These are phyloP conservation scores for Miamiensis avidus DNA, from an alignment of 169 alveolate species.

Conservation along the genomic window DNA sequence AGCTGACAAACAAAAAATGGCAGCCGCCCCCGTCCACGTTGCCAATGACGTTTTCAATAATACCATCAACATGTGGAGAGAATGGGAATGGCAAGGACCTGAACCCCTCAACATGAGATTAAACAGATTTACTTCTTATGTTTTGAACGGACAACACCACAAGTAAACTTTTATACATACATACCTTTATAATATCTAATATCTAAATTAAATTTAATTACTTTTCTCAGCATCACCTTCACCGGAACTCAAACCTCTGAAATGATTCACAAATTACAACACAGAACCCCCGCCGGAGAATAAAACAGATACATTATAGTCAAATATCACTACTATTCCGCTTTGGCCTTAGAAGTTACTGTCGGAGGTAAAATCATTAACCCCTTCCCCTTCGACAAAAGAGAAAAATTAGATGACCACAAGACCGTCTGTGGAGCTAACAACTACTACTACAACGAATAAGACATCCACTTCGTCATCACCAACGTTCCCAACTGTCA, in stretches of 20 bases:
- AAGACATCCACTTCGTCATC: neutral
- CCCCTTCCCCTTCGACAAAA: neutral
- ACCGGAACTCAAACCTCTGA: neutral
- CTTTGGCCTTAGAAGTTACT: neutral
- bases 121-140: slow-evolving; percentile 27
- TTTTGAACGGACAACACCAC: too few relatives aligned
- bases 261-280: neutral
- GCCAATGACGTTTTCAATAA: slow-evolving; percentile 36
- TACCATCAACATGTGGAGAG: slow-evolving; percentile 32
- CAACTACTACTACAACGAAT: neutral
- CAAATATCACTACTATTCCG: neutral
- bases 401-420: neutral
- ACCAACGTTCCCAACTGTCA: neutral
- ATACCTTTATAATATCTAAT: too few relatives aligned
- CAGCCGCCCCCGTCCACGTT: slow-evolving; percentile 25
- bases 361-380: neutral
- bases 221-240: neutral
- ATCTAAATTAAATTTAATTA: neutral
- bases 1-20: slow-evolving; percentile 31
- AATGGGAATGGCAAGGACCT: slow-evolving; percentile 51
- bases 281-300: neutral
- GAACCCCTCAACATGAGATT: slow-evolving; percentile 43
- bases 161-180: too few relatives aligned
- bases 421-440: neutral
- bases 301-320: neutral